Evolutionary conservation across 2,329 filamentous ascomycete species (phyloP), one percentile per base, ranked within the genome.

Genomic region (Penicillium sp.): DNA sequence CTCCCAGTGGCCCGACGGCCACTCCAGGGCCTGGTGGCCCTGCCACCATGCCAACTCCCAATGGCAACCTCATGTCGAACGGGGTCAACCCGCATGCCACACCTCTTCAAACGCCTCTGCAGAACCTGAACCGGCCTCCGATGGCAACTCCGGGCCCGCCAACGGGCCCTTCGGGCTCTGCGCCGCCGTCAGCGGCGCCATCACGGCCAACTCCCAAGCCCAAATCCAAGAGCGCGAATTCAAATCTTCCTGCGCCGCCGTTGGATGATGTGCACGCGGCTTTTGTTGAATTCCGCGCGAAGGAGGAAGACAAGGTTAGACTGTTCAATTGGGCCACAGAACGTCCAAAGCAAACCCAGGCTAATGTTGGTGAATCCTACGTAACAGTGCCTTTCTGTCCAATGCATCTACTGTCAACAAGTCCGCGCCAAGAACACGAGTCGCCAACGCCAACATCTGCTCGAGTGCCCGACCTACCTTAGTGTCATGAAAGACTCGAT

Each of bases 401-500:
- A 75, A 65, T 75, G 73, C 54, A 75, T 75, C 47, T 75, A 75
- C 56, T 75, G 73, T 60, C 72, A 75, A 53, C 72, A 74, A 58
- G 71, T 75, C 40, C 68, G 73, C 56, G 73, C 73, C 7, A 75
- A 75, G 61, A 75, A 75, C 50, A 75, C 73, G n/a, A 74, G 72
- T 56, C 67, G 73, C 51, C 73, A 75, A 56, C 71, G 73, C 33
- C 73, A 75, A 52, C 73, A 75, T 57, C 62, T 75, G 25, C 61
- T 74, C n/a, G 73, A 75, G 59, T 75, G 73, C 43, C 66, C 70
- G 5, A 75, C 72, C 44, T 76, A 76, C 51, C 69, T 75, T 18
- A 75, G 73, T 55, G 73, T 75, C 34, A 76, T 76, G 73, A 76
- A 76, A 54, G 74, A 76, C 49, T 73, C 72, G 1, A 76, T 76